phyloP scores from a whole-genome alignment of 208 protist genomes.

The Wallacemonas rigidus region DNA sequence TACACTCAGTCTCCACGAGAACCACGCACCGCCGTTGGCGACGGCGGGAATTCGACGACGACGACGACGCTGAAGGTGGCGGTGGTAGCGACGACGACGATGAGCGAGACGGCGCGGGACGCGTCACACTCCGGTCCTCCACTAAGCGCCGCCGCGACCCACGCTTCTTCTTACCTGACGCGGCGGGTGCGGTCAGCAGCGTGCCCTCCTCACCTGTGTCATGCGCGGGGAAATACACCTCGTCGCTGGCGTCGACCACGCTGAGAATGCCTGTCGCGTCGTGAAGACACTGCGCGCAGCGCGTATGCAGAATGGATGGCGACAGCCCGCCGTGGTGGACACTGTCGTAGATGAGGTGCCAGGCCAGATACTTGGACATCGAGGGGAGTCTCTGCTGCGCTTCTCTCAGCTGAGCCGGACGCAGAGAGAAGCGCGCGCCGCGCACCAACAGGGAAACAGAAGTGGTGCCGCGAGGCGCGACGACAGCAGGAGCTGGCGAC shows the following conservation, averaged over 20 bases:
- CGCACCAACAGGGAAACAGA: not conserved
- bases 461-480: not conserved
- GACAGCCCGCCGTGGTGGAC: not conserved
- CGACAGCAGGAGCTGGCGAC: not conserved
- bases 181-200: too few species aligned
- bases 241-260: not conserved
- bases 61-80: not conserved
- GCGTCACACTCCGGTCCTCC: too few species aligned
- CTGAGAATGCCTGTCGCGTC: conserved; percentile 10
- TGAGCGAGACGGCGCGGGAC: not conserved
- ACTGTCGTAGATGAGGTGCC: conserved; percentile 17
- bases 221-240: too few species aligned
- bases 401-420: not conserved
- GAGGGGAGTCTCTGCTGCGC: not conserved
- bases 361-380: conserved; percentile 7
- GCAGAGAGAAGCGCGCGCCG: not conserved
- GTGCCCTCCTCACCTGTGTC: too few species aligned
- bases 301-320: not conserved
- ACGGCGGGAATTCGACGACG: not conserved
- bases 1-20: conserved; percentile 1
- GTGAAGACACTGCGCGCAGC: not conserved
- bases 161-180: too few species aligned
- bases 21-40: conserved; percentile 1
- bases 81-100: not conserved
- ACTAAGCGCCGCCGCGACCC: too few species aligned